Evolutionary conservation across 1,284 basidiomycete species (phyloP).

Genomic region (Xanthoconium separans): DNA sequence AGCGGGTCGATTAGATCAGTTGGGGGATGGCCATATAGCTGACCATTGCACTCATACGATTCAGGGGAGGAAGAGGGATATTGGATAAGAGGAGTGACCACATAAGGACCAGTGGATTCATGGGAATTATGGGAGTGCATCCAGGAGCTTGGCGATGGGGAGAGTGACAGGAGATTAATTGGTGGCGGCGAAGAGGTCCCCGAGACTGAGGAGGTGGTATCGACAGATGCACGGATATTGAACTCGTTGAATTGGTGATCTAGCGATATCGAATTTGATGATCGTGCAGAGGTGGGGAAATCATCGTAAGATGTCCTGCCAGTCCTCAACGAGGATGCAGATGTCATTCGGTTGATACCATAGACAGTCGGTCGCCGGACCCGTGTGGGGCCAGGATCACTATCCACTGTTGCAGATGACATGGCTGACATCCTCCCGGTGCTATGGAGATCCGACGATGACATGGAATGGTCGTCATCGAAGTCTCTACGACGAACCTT

Average conservation of each 20-base stretch:
- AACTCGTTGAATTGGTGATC: constrained; percentile 82
- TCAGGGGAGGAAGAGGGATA: constrained; percentile 40
- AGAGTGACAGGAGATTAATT: constrained; percentile 69
- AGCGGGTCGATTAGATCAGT: constrained; percentile 56
- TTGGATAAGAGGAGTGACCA: constrained; percentile 34
- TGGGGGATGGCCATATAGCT: constrained; percentile 43
- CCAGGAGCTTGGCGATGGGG: constrained; percentile 53
- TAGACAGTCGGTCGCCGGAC: constrained; percentile 59
- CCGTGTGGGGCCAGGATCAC: constrained; percentile 77
- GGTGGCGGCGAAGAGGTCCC: constrained; percentile 72
- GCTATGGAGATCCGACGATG: constrained; percentile 80
- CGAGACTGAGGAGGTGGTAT: constrained; percentile 54
- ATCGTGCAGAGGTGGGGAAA: constrained; percentile 69
- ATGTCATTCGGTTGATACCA: constrained; percentile 70
- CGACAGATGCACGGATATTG: constrained; percentile 69
- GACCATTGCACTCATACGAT: constrained; percentile 40
- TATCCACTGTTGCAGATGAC: constrained; percentile 78
- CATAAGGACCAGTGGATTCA: constrained; percentile 36
- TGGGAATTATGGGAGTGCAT: constrained; percentile 50
- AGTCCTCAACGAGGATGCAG: constrained; percentile 69
- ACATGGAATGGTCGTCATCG: constrained; percentile 89
- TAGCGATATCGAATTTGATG: constrained; percentile 79
- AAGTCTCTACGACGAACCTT: constrained; percentile 82
- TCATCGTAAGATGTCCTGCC: constrained; percentile 61
- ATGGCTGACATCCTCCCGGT: constrained; percentile 67